A percentile compares a stretch with the other conserved stretches of the same genome.
Conservation (phyloP, 352 stramenopile genomes). For the Peronospora belbahrii region DNA sequence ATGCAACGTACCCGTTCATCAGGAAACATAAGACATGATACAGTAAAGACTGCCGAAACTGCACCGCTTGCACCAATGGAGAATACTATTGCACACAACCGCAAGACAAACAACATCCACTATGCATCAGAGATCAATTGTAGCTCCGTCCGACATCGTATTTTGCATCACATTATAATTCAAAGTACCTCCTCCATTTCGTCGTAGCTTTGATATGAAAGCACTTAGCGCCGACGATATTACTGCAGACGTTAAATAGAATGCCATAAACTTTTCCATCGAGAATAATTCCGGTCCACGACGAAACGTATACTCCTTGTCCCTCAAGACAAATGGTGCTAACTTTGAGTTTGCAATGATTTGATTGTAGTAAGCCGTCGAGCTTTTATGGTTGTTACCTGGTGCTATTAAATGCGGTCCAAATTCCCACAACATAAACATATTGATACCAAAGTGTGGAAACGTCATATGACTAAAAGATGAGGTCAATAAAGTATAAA, state of each 20-base stretch:
- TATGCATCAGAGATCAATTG: not conserved
- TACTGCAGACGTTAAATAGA: conserved; percentile 68
- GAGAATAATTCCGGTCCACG: conserved; percentile 31
- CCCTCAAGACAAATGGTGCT: conserved; percentile 29
- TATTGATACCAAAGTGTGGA: conserved; percentile 78
- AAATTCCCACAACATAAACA: conserved; percentile 88
- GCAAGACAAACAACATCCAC: not conserved
- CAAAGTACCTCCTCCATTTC: conserved; percentile 46
- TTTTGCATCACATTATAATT: not conserved
- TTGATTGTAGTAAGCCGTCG: conserved; percentile 42
- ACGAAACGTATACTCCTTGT: conserved; percentile 22
- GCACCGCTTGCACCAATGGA: conserved; percentile 75
- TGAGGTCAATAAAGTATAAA: conserved; percentile 70
- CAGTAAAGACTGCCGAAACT: conserved; percentile 71
- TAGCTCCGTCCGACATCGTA: no score
- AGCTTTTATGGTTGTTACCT: conserved; percentile 30
- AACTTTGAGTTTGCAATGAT: conserved; percentile 41
- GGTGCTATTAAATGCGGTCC: conserved; percentile 54
- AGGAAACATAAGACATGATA: conserved; percentile 70
- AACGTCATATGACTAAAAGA: conserved; percentile 82
- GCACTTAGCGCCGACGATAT: conserved; percentile 64
- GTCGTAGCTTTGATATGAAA: conserved; percentile 53
- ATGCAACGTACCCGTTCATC: conserved; percentile 39
- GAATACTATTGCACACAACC: conserved; percentile 38
- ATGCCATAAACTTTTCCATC: conserved; percentile 53